Conservation (phyloP, 768 basidiomycete genomes). For the Gloeostereum incarnatum region DNA sequence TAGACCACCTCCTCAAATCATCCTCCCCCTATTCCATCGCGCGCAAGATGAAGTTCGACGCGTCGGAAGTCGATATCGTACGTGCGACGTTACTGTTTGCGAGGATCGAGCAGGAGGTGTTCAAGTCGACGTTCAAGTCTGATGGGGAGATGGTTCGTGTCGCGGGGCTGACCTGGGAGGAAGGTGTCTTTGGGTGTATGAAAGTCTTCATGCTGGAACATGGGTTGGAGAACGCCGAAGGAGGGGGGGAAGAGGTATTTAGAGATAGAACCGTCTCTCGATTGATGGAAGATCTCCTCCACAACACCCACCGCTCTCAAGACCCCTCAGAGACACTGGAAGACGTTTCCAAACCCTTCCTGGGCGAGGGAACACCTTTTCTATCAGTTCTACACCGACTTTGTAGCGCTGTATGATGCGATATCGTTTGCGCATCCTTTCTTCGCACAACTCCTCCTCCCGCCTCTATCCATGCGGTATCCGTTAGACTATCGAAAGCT, state of each 20-base stretch:
- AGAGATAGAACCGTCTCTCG: slow-evolving; percentile 56
- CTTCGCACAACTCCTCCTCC: slow-evolving; percentile 69
- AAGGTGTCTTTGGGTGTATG: slow-evolving; percentile 74
- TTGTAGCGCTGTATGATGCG: slow-evolving; percentile 83
- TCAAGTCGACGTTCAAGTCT: slow-evolving; percentile 29
- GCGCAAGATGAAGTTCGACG: slow-evolving; percentile 29
- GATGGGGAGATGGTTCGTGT: slow-evolving; percentile 8
- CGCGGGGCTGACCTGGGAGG: slow-evolving; percentile 35
- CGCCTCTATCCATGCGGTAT: slow-evolving; percentile 70
- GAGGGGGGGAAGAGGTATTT: slow-evolving; percentile 59
- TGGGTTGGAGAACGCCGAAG: slow-evolving; percentile 36
- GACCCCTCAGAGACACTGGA: slow-evolving; percentile 35
- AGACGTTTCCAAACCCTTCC: slow-evolving; percentile 41
- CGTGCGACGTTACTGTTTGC: slow-evolving; percentile 61
- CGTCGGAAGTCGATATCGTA: slow-evolving; percentile 70
- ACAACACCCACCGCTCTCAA: slow-evolving; percentile 16
- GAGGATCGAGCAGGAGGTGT: slow-evolving; percentile 36
- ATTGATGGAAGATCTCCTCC: slow-evolving; percentile 52
- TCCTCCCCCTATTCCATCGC: slow-evolving; percentile 62
- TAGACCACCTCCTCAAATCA: slow-evolving; percentile 78
- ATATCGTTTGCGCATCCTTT: slow-evolving; percentile 78
- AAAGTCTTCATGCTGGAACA: slow-evolving; percentile 96
- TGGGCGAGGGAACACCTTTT: slow-evolving; percentile 71
- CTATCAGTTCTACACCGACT: slow-evolving; percentile 91
- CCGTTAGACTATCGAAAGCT: slow-evolving; percentile 76